Evolutionary conservation across 2,329 filamentous ascomycete species (phyloP).

Genomic region (Fusarium sp.): DNA sequence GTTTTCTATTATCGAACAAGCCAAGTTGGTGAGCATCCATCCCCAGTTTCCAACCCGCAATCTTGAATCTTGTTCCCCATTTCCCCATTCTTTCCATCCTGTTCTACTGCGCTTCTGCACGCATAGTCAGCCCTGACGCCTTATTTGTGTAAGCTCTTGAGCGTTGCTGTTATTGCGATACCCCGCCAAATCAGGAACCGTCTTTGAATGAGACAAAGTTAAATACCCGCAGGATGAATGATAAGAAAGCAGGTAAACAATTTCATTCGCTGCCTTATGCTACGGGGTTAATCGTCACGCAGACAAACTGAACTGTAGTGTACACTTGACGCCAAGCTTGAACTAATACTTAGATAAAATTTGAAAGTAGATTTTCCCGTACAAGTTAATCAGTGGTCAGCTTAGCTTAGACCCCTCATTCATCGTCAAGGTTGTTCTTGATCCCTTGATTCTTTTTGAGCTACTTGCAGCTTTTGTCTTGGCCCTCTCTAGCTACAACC

Average conservation of each 20-base stretch:
- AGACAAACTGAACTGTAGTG: slow-evolving; percentile 8
- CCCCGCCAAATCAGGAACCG: slow-evolving; percentile 26
- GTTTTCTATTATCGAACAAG: neutral
- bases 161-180: neutral
- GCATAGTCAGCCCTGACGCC: slow-evolving; percentile 1
- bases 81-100: slow-evolving; percentile 35
- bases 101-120: slow-evolving; percentile 21
- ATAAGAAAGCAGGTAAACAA: slow-evolving; percentile 26
- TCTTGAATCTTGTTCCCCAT: slow-evolving; percentile 25
- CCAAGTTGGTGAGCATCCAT: slow-evolving; percentile 6
- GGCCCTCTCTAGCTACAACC: slow-evolving; percentile 28
- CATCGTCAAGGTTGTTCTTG: slow-evolving; percentile 21
- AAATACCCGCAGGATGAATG: slow-evolving; percentile 21
- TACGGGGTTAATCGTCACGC: slow-evolving; percentile 23
- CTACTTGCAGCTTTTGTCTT: slow-evolving; percentile 32
- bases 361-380: neutral
- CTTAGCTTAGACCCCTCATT: slow-evolving; percentile 26
- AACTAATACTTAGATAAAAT: slow-evolving; percentile 6
- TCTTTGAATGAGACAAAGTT: neutral
- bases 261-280: slow-evolving; percentile 33
- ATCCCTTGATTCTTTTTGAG: slow-evolving; percentile 15
- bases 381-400: slow-evolving; percentile 3
- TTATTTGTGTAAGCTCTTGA: neutral
- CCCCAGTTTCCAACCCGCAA: slow-evolving; percentile 35
- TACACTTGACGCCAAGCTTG: slow-evolving; percentile 22